phyloP scores from a whole-genome alignment of 257 asterid genomes.

The Solanum dulcamara region DNA sequence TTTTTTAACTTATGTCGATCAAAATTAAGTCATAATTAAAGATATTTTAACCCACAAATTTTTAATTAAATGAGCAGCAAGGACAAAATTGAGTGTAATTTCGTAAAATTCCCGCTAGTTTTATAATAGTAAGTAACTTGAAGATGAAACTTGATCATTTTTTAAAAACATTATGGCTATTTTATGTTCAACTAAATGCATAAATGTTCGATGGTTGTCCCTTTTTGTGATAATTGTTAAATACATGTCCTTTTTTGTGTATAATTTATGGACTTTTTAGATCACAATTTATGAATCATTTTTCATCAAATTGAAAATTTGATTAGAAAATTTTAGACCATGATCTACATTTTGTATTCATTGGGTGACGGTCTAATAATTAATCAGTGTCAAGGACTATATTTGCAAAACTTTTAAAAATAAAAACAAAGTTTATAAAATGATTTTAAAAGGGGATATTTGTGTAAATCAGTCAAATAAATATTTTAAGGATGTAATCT shows the following conservation, averaged over 20 bases:
- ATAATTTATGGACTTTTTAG: background rate
- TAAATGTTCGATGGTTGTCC: background rate
- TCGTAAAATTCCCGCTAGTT: background rate
- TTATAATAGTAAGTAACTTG: background rate
- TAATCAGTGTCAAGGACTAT: background rate
- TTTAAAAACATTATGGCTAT: background rate
- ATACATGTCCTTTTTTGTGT: background rate
- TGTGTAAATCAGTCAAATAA: background rate
- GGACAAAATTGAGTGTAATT: background rate
- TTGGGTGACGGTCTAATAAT: background rate
- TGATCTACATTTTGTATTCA: background rate
- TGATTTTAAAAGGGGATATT: no score
- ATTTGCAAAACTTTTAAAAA: background rate
- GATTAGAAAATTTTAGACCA: background rate
- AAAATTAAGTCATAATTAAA: background rate
- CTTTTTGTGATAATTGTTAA: background rate
- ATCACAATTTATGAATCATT: background rate
- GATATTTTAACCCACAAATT: background rate
- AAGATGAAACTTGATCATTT: background rate
- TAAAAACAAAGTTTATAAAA: background rate
- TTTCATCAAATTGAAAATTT: background rate
- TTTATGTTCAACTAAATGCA: background rate
- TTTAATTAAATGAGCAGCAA: background rate
- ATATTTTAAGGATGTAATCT: background rate
- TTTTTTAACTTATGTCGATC: background rate